phyloP scores from a whole-genome alignment of 2,329 filamentous ascomycete species.

The Aspergillus floridensis region DNA sequence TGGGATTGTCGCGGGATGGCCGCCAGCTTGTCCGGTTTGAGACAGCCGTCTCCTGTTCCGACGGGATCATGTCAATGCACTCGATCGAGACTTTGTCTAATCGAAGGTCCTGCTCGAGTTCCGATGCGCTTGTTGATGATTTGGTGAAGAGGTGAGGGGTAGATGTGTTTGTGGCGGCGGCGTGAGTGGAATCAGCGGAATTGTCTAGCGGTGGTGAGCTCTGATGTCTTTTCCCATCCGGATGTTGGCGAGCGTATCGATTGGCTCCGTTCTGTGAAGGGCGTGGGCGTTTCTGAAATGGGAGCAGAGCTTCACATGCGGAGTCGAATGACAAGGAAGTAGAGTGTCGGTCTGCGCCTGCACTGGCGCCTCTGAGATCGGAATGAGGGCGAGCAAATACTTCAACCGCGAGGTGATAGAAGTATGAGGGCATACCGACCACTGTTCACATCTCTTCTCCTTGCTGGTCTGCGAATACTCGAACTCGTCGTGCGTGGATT shows the following conservation, averaged over 20 bases:
- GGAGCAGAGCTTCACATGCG: slow-evolving; percentile 37
- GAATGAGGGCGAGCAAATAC: slow-evolving; percentile 45
- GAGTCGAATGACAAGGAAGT: slow-evolving; percentile 33
- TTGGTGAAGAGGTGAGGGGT: slow-evolving; percentile 20
- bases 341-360: slow-evolving; percentile 8
- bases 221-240: slow-evolving; percentile 11
- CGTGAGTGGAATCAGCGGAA: slow-evolving; percentile 8
- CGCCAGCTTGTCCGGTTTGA: slow-evolving; percentile 23
- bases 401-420: slow-evolving; percentile 63
- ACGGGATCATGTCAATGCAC: slow-evolving; percentile 69
- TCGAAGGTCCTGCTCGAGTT: slow-evolving; percentile 64
- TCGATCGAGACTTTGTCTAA: slow-evolving; percentile 76
- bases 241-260: slow-evolving; percentile 9
- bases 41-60: slow-evolving; percentile 26
- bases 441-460: slow-evolving; percentile 25
- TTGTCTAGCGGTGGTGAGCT: slow-evolving; percentile 2
- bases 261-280: slow-evolving; percentile 15
- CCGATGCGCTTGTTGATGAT: slow-evolving; percentile 16
- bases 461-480: slow-evolving; percentile 13
- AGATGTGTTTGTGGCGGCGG: slow-evolving; percentile 1
- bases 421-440: slow-evolving; percentile 59
- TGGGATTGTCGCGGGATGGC: slow-evolving; percentile 35
- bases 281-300: slow-evolving; percentile 32
- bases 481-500: background rate
- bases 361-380: slow-evolving; percentile 12